Percentiles rank a stretch among this genome's conserved stretches.
phyloP scores from a whole-genome alignment of 495 filamentous ascomycete genomes.

The Usnea hakonensis region DNA sequence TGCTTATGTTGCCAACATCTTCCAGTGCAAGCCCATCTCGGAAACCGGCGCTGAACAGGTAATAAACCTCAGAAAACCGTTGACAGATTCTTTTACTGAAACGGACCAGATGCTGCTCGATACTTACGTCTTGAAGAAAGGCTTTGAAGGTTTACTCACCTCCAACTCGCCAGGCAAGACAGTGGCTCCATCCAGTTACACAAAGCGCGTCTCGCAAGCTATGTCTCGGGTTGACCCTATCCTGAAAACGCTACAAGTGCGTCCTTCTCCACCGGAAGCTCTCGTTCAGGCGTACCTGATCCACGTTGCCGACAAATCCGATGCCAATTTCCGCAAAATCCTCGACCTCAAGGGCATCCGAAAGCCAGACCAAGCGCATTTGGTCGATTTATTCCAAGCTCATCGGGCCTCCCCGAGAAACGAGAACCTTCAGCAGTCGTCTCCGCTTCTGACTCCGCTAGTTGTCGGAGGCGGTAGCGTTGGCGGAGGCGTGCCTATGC shows the following conservation, averaged over 20 bases:
- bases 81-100: background rate
- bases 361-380: conserved; percentile 69
- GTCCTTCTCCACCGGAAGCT: conserved; percentile 80
- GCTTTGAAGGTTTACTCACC: conserved; percentile 59
- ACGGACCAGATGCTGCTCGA: conserved; percentile 74
- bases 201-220: conserved; percentile 78
- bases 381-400: conserved; percentile 83
- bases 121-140: conserved; percentile 82
- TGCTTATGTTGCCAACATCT: conserved; percentile 73
- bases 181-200: conserved; percentile 54
- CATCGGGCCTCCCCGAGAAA: conserved; percentile 50
- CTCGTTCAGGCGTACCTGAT: conserved; percentile 95
- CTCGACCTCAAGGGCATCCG: conserved; percentile 84
- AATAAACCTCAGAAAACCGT: conserved; percentile 15
- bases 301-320: conserved; percentile 82
- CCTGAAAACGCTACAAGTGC: conserved; percentile 94
- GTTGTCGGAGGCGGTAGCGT: conserved; percentile 34
- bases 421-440: conserved; percentile 48
- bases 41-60: conserved; percentile 96
- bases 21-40: conserved; percentile 80
- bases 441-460: conserved; percentile 54
- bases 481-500: conserved; percentile 19
- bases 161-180: conserved; percentile 39
- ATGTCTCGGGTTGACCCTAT: conserved; percentile 85
- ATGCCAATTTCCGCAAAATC: conserved; percentile 93